Conservation (phyloP, 345 rosid species). For the Eucalyptus tenuipes region DNA sequence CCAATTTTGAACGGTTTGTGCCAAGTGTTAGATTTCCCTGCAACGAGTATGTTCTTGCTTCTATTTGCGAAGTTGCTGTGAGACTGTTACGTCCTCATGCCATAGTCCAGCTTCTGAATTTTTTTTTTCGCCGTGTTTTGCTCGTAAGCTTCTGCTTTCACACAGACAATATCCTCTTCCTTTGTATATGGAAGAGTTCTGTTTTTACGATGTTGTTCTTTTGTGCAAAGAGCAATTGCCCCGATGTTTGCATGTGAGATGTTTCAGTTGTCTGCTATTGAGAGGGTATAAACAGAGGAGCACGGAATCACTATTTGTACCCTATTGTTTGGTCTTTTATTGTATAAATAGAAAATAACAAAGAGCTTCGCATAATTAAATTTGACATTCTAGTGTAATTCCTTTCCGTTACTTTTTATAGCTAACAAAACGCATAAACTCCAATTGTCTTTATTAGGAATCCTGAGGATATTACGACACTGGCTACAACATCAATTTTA, state of each 20-base stretch:
- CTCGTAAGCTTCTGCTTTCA: not conserved
- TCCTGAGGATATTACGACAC: slow-evolving; percentile 39
- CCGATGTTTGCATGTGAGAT: not conserved
- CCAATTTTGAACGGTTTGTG: not conserved
- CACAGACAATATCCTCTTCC: not conserved
- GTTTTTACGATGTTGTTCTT: not conserved
- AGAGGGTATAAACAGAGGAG: not conserved
- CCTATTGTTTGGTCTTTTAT: not conserved
- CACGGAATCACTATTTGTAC: not conserved
- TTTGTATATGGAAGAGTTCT: not conserved
- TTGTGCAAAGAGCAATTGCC: not conserved
- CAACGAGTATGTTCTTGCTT: not conserved
- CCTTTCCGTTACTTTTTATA: not conserved
- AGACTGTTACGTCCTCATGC: not conserved
- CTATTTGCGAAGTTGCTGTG: not conserved
- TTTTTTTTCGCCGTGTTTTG: not conserved
- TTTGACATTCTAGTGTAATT: not conserved
- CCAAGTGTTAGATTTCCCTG: not conserved
- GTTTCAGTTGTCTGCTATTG: not conserved
- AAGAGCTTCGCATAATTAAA: not conserved
- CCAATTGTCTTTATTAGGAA: slow-evolving; percentile 28
- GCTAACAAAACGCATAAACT: not conserved
- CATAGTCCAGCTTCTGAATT: not conserved
- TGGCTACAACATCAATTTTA: slow-evolving; percentile 62
- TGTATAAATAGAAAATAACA: not conserved